Evolutionary conservation across 139 green algal genomes (phyloP), one percentile per base, ranked within the genome.

Genomic region (Volvox africanus): DNA sequence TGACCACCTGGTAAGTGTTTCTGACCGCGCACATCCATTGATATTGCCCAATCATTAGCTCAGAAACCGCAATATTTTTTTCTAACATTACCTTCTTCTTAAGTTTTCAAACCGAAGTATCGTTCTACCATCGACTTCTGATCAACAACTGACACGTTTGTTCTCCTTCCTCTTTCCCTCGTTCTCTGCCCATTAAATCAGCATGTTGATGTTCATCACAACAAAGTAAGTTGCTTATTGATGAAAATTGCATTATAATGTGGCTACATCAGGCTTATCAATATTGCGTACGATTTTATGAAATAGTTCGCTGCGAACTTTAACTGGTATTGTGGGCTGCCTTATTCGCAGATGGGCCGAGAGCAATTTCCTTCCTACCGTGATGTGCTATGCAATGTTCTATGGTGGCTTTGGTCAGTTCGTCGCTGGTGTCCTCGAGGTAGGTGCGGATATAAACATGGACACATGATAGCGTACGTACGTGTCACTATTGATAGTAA

Each of bases 391-490:
- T 69, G 96, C 94, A 14, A 62, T 94, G 21, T 94, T 95, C 65
- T 98, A 96, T 30, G 96, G 95, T 30, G 96, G 95, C 14, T 83
- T 96, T 50, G 95, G 93, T 0, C 96, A 98, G 91, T 89, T 97
- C 22, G 62, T 97, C 36, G 95, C 95, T 28, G 96, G 96, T 65
- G 93, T 97, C 20, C 92, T 97, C 18, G 95, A 98, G 92, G 94
- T 96, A 98, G 92, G 94, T 96, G 80, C 44, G 44, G 44, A 55
- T 9, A 9, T 14, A 55, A 9, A 55, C 5, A 55, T 55, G 44
- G n/a, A 55, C 9, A 55, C 44, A 55, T 14, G 5, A 55, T 55
- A 55, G n/a, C n/a, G n/a, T 9, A 55, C 9, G 44, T 55, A 55
- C 44, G 44, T 55, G 44, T 14, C 9, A 9, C 44, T 55, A 55